phyloP scores from a whole-genome alignment of 2,329 filamentous ascomycete genomes.

The Mycocentrospora acerina region DNA sequence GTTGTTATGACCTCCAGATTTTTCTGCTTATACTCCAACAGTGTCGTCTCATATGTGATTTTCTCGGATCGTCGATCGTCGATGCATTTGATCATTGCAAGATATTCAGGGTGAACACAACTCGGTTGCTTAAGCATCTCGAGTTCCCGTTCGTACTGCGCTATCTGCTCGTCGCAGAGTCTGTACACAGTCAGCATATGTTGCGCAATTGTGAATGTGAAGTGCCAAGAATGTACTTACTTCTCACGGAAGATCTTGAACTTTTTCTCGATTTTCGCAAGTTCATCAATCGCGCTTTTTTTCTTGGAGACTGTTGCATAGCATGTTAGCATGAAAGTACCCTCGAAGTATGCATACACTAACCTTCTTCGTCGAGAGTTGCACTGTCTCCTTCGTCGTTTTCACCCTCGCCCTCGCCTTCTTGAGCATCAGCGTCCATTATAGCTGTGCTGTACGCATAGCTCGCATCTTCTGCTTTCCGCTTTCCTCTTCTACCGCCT shows the following conservation, averaged over 20 bases:
- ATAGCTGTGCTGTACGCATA: slow-evolving; percentile 44
- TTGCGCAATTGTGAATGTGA: background rate
- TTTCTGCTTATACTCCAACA: slow-evolving; percentile 72
- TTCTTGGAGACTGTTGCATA: slow-evolving; percentile 68
- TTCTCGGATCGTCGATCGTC: slow-evolving; percentile 81
- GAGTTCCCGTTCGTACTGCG: slow-evolving; percentile 71
- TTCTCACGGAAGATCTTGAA: slow-evolving; percentile 83
- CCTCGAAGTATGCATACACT: slow-evolving; percentile 1
- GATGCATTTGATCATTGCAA: slow-evolving; percentile 86
- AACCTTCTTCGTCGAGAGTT: slow-evolving; percentile 42
- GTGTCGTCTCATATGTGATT: slow-evolving; percentile 71
- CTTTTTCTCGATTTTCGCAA: slow-evolving; percentile 80
- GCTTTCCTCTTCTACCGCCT: slow-evolving; percentile 53
- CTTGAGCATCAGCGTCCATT: slow-evolving; percentile 66
- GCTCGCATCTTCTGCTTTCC: slow-evolving; percentile 47
- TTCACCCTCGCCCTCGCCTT: slow-evolving; percentile 51
- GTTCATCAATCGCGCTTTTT: slow-evolving; percentile 74
- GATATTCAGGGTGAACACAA: slow-evolving; percentile 81
- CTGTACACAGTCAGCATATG: slow-evolving; percentile 50
- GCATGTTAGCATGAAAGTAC: too few relatives aligned
- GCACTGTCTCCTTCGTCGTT: slow-evolving; percentile 45
- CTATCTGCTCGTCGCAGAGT: slow-evolving; percentile 84
- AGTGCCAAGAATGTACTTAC: slow-evolving; percentile 48
- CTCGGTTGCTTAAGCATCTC: slow-evolving; percentile 59
- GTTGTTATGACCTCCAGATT: slow-evolving; percentile 71